phyloP scores from a whole-genome alignment of 441 rosid genomes.

The Gossypium lobatum region DNA sequence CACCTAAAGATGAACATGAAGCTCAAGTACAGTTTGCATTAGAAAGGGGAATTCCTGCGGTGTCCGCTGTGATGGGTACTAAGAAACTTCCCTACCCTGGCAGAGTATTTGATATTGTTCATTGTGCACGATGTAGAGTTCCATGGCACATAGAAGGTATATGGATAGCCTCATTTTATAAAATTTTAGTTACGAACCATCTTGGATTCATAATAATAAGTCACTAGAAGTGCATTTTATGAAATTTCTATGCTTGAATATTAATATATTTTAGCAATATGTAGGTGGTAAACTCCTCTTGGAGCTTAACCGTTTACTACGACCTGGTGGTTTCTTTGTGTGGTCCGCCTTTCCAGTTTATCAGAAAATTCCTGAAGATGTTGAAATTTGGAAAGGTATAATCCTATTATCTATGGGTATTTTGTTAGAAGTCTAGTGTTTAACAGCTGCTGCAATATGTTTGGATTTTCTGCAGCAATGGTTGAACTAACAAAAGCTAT shows the following conservation, averaged over 20 bases:
- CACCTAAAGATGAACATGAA: slow-evolving; percentile 99
- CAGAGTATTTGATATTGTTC: slow-evolving; percentile 80
- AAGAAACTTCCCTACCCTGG: slow-evolving; percentile 89
- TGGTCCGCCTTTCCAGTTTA: slow-evolving; percentile 99
- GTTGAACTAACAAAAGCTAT: slow-evolving; percentile 52
- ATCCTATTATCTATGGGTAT: slow-evolving; percentile 8
- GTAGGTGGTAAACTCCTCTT: slow-evolving; percentile 90
- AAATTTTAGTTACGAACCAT: neutral
- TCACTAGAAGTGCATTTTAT: neutral
- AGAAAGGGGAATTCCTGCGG: slow-evolving; percentile 93
- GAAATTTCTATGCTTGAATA: neutral
- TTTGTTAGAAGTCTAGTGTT: slow-evolving; percentile 5
- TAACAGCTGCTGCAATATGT: slow-evolving; percentile 16
- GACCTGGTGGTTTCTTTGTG: slow-evolving; percentile 93
- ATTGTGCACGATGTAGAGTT: slow-evolving; percentile 97
- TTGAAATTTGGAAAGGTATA: slow-evolving; percentile 81
- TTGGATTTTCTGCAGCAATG: slow-evolving; percentile 60
- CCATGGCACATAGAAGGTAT: slow-evolving; percentile 99
- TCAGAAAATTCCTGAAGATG: slow-evolving; percentile 71
- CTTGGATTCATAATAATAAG: neutral
- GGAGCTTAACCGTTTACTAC: slow-evolving; percentile 84
- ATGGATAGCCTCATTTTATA: neutral
- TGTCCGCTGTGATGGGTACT: slow-evolving; percentile 98
- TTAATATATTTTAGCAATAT: slow-evolving; percentile 11
- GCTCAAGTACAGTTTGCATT: slow-evolving; percentile 96